Evolutionary conservation across 2,329 filamentous ascomycete species (phyloP).

Genomic region (Talaromyces pinophilus): DNA sequence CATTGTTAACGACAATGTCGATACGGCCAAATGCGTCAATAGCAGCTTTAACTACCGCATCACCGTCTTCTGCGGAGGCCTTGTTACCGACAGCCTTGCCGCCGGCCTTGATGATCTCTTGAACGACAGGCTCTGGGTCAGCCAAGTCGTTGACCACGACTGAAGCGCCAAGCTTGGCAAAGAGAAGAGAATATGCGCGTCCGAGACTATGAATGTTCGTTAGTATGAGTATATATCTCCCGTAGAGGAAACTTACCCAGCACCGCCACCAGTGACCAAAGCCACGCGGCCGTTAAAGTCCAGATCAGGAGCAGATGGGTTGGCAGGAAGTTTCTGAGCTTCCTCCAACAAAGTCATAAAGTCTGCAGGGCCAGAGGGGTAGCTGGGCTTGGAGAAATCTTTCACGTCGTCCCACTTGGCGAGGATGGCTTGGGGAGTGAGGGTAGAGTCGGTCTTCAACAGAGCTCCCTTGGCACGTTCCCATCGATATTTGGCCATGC

Average conservation of each 20-base stretch:
- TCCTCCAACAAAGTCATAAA: constrained; percentile 84
- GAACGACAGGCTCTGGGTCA: constrained; percentile 85
- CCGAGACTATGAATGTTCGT: constrained; percentile 66
- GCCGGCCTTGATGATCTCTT: constrained; percentile 86
- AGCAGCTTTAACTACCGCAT: constrained; percentile 84
- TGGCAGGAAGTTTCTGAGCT: constrained; percentile 74
- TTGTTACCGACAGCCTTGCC: constrained; percentile 92
- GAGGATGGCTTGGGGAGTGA: constrained; percentile 84
- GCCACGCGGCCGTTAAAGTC: constrained; percentile 84
- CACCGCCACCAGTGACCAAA: constrained; percentile 83
- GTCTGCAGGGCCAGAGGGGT: constrained; percentile 83
- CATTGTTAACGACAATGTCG: constrained; percentile 97
- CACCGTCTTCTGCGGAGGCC: constrained; percentile 89
- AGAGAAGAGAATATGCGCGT: constrained; percentile 83
- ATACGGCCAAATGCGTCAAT: constrained; percentile 92
- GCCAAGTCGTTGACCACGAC: constrained; percentile 96
- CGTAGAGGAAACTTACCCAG: constrained; percentile 56
- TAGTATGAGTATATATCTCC: background rate
- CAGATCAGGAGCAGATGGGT: constrained; percentile 69
- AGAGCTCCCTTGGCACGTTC: constrained; percentile 87
- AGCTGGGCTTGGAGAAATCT: constrained; percentile 80
- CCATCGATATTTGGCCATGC: constrained; percentile 92
- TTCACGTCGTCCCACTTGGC: constrained; percentile 86
- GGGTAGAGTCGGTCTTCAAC: constrained; percentile 81
- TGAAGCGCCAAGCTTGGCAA: constrained; percentile 78